Percentiles rank a stretch among this genome's conserved stretches.
These are phyloP conservation scores for Rutstroemia sp. DNA, from an alignment of 2,329 filamentous ascomycete genomes.

Conservation along the genomic window DNA sequence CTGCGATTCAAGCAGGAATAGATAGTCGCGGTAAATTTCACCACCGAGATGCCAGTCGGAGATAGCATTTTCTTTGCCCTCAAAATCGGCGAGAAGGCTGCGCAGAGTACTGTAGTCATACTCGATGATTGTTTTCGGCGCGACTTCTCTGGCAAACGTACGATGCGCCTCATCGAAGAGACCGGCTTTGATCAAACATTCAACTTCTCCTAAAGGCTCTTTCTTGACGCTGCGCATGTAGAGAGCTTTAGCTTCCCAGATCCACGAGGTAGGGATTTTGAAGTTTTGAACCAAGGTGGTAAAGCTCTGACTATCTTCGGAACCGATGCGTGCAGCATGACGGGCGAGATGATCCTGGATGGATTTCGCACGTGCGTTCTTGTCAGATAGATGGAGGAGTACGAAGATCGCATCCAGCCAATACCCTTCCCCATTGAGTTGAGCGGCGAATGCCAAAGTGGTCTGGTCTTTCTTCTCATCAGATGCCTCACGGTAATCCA, in stretches of 20 bases:
- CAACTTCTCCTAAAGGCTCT: constrained; percentile 64
- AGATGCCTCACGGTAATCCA: constrained; percentile 46
- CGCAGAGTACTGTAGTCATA: constrained; percentile 67
- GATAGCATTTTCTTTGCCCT: constrained; percentile 52
- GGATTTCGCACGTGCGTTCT: constrained; percentile 53
- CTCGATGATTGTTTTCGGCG: constrained; percentile 73
- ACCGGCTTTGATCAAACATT: constrained; percentile 70
- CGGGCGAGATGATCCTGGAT: constrained; percentile 68
- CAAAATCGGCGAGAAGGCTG: constrained; percentile 64
- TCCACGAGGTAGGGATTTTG: constrained; percentile 67
- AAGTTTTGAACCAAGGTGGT: constrained; percentile 54
- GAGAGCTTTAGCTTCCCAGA: constrained; percentile 81
- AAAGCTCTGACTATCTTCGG: constrained; percentile 49
- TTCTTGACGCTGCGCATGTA: constrained; percentile 68
- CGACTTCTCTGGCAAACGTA: constrained; percentile 73
- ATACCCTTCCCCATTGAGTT: constrained; percentile 55
- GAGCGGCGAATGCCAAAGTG: constrained; percentile 57
- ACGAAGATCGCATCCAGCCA: constrained; percentile 71
- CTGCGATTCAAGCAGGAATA: constrained; percentile 42
- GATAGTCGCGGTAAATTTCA: constrained; percentile 64
- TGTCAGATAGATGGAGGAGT: constrained; percentile 64
- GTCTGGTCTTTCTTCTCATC: constrained; percentile 56
- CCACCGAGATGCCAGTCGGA: constrained; percentile 73
- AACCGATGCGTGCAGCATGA: constrained; percentile 60
- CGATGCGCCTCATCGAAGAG: constrained; percentile 76